phyloP scores from a whole-genome alignment of 2,329 filamentous ascomycete genomes.

The Microsporum canis region DNA sequence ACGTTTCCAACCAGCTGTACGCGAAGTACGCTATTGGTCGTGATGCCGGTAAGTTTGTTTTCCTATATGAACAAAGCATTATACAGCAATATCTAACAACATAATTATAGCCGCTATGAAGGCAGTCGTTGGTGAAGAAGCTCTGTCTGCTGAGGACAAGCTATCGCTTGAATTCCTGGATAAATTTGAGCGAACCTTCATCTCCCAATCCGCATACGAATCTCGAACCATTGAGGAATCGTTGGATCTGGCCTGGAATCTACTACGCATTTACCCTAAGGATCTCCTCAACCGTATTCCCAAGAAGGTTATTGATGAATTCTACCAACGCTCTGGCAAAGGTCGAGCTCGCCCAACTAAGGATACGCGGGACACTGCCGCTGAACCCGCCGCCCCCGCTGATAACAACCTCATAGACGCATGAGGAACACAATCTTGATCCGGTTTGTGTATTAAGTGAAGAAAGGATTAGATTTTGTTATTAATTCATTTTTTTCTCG shows the following conservation, averaged over 20 bases:
- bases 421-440: constrained; percentile 15
- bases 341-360: constrained; percentile 27
- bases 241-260: constrained; percentile 88
- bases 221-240: constrained; percentile 84
- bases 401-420: constrained; percentile 34
- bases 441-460: background rate
- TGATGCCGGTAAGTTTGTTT: constrained; percentile 53
- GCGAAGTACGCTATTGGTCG: constrained; percentile 99
- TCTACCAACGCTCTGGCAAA: constrained; percentile 54
- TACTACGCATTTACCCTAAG: constrained; percentile 95
- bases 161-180: constrained; percentile 95
- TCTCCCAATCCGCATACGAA: constrained; percentile 85
- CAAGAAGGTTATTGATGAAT: constrained; percentile 70
- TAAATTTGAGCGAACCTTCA: constrained; percentile 95
- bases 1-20: constrained; percentile 98
- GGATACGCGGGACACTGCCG: constrained; percentile 38
- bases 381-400: constrained; percentile 22
- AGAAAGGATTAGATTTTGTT: background rate
- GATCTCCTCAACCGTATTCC: constrained; percentile 93
- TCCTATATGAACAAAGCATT: background rate
- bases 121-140: constrained; percentile 97
- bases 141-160: constrained; percentile 90
- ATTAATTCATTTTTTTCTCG: background rate
- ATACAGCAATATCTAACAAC: background rate
- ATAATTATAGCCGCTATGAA: constrained; percentile 70